Evolutionary conservation across 495 filamentous ascomycete species (phyloP), one percentile per base, ranked within the genome.

Genomic region (Talaromyces borbonicus): DNA sequence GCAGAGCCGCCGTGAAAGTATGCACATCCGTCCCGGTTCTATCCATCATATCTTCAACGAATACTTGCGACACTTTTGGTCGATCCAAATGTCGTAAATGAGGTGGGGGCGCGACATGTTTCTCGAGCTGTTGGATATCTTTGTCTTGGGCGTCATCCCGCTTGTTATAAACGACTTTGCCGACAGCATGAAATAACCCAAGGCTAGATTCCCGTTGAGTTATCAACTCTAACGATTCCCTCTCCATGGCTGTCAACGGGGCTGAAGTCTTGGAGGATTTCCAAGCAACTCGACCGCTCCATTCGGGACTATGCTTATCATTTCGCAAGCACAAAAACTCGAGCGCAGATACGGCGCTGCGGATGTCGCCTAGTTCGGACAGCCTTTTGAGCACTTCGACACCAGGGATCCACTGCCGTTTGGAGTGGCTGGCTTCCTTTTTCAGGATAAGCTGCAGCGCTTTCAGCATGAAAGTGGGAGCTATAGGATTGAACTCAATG

Each of bases 141-240:
- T 52, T 32, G 9, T 18, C 38, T 12, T 5, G 30, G 5, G n/a
- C 15, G 20, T 69, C 67, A 23, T 79, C 71, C 30, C 92, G 75
- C 57, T 95, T 97, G 64, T 97, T 97, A 63, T 97, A 90, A 3
- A 95, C 78, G 3, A 97, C 84, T 53, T 89, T 95, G 12, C 90
- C 93, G 40, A 99, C 83, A 22, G 93, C 89, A 62, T 99, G 93
- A 56, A 99, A 99, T 47, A 99, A 82, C 1, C 88, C 90, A 5
- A 96, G 69, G 51, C 77, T 90, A 15, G 85, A 77, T 63, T 95
- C 89, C 39, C 93, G 76, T 53, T 90, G 86, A 1, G 84, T 87
- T 3, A 97, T 72, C 35, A 86, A 57, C 51, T 83, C 72, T 2
- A 94, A 60, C 14, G 78, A 84, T 42, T 85, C 78, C 41, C 72